Conservation (phyloP, 495 filamentous ascomycete genomes). For the Talaromyces nanjingensis region DNA sequence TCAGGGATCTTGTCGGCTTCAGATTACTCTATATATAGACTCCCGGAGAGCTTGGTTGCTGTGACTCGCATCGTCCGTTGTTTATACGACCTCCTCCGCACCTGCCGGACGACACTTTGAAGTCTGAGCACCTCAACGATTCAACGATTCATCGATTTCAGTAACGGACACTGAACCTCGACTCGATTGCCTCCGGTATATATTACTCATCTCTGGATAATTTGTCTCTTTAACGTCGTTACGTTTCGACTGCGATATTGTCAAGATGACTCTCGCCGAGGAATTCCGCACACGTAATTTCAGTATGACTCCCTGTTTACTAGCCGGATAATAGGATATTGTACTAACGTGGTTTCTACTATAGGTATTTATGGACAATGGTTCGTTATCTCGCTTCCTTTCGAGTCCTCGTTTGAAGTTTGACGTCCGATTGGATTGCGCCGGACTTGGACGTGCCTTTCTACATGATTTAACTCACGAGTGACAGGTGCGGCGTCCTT, state of each 20-base stretch:
- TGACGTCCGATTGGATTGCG: constrained; percentile 1
- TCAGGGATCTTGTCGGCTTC: not conserved
- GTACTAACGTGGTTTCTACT: constrained; percentile 25
- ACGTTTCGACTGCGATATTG: not conserved
- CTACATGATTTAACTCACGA: not conserved
- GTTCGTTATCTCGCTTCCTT: constrained; percentile 47
- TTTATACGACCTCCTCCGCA: not conserved
- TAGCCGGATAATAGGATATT: constrained; percentile 4
- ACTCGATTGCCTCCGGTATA: not conserved
- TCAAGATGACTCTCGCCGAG: constrained; percentile 46
- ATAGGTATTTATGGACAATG: constrained; percentile 99
- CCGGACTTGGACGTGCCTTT: constrained; percentile 1
- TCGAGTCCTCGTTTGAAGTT: not conserved
- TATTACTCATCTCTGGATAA: constrained; percentile 7
- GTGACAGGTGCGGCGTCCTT: constrained; percentile 79
- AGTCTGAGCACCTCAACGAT: not conserved
- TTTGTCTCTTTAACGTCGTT: constrained; percentile 5
- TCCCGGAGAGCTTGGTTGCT: not conserved
- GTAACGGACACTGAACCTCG: constrained; percentile 1
- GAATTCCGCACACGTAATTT: constrained; percentile 97
- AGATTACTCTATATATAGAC: not conserved
- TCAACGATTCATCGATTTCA: not conserved
- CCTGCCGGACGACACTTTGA: not conserved
- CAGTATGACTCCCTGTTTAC: constrained; percentile 56
- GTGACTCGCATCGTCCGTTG: not conserved